Base-by-base conservation (phyloP, 306 rosid species). In the Gastrolobium bilobum region DNA sequence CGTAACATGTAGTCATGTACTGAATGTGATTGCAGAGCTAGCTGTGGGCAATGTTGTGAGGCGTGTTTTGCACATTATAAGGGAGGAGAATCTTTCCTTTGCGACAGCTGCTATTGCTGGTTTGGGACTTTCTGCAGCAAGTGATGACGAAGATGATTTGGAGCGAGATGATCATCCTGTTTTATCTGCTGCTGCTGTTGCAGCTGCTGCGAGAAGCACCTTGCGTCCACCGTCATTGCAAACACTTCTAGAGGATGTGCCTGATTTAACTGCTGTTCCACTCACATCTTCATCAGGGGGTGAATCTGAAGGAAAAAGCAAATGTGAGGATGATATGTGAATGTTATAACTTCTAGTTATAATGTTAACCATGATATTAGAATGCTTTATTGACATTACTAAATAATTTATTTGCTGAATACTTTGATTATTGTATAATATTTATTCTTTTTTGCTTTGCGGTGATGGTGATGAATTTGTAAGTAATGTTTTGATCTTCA, bases 21-120 rank as follows among this genome's bases (percentile, higher is more conserved):
- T 20, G 26, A 20, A 60, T 83, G 81, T 65, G 10, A 83, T 79
- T 48, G 84, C 91, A 96, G 99, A 96, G 90, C 88, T 96, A 56
- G 96, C 99, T 50, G 99, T 96, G 83, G 99, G 99, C 65, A 96
- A 96, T 79, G 91, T 96, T 60, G 98, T 88, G 79, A 93, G 99
- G 89, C 98, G 99, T 73, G 90, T 93, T 87, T 83, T 96, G 88
- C 93, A 91, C 85, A 96, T 93, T 80, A 91, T 96, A 71, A 91
- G 98, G 87, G 98, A 96, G 91, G 99, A 93, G 81, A 83, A 93
- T 83, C 91, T 90, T 67, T 93, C 99, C 82, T 90, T 96, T 78
- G 87, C 93, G 7, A 87, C 98, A 3, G 98, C 89, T 77, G 94
- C 96, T 64, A 48, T 96, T 79, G 96, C 87, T 77, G 99, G 90